Conservation (phyloP, 2,329 filamentous ascomycete genomes). For the Cryphonectria nitschkei region DNA sequence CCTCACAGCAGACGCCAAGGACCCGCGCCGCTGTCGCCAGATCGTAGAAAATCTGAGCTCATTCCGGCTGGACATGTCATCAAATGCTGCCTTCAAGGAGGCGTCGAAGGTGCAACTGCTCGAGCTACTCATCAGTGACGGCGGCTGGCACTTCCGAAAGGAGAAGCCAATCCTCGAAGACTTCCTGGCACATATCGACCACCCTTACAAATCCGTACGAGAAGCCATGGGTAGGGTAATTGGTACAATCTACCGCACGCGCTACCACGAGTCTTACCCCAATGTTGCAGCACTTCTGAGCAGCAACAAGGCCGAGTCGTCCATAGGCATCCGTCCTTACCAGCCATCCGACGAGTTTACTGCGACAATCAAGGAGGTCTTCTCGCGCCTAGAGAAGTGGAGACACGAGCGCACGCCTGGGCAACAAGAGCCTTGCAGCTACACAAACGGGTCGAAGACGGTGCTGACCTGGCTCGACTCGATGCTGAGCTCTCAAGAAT, state of each 20-base stretch:
- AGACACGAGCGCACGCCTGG: conserved; percentile 81
- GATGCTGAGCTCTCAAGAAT: conserved; percentile 89
- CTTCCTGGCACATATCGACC: conserved; percentile 89
- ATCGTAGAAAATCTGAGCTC: conserved; percentile 80
- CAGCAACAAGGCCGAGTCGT: conserved; percentile 77
- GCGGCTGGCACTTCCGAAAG: conserved; percentile 94
- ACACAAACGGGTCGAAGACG: conserved; percentile 95
- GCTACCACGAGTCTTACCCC: conserved; percentile 92
- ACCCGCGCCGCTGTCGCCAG: conserved; percentile 85
- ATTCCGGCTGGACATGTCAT: conserved; percentile 91
- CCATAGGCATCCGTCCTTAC: conserved; percentile 85
- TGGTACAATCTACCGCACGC: conserved; percentile 83
- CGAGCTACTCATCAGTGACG: conserved; percentile 83
- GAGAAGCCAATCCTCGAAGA: conserved; percentile 87
- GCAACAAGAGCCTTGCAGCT: conserved; percentile 90
- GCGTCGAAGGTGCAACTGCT: conserved; percentile 93
- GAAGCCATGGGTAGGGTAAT: conserved; percentile 93
- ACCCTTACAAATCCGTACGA: conserved; percentile 96
- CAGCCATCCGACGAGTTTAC: conserved; percentile 75
- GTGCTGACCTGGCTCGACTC: conserved; percentile 93
- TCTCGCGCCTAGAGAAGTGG: conserved; percentile 83
- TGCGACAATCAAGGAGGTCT: conserved; percentile 73
- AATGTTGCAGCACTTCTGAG: conserved; percentile 76
- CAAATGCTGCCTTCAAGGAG: conserved; percentile 98
- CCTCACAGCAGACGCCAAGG: conserved; percentile 83